phyloP scores from a whole-genome alignment of 2,329 filamentous ascomycete genomes.

The Tolypocladium tropicale region DNA sequence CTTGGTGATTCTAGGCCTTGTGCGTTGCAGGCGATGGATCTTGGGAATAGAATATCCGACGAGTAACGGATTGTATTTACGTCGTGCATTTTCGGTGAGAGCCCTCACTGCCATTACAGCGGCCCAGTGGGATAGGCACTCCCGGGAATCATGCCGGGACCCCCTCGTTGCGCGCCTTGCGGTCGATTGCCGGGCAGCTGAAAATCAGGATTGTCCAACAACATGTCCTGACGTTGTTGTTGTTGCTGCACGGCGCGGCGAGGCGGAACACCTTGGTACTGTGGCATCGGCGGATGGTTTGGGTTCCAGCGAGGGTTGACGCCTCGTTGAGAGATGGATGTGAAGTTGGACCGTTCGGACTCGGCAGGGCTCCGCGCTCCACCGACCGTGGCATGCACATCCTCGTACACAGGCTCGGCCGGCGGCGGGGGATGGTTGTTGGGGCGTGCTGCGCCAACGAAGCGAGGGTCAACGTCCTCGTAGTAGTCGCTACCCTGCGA shows the following conservation, averaged over 20 bases:
- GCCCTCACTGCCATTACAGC: neutral
- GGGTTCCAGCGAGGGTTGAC: slow-evolving; percentile 82
- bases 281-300: slow-evolving; percentile 32
- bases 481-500: slow-evolving; percentile 53
- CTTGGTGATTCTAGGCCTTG: neutral
- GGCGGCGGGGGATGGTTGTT: slow-evolving; percentile 15
- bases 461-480: slow-evolving; percentile 87
- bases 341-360: slow-evolving; percentile 78
- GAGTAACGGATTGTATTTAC: slow-evolving; percentile 3
- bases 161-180: slow-evolving; percentile 13
- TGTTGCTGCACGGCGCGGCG: slow-evolving; percentile 40
- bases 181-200: slow-evolving; percentile 46
- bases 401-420: slow-evolving; percentile 45
- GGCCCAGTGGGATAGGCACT: slow-evolving; percentile 37
- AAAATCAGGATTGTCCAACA: slow-evolving; percentile 84
- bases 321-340: slow-evolving; percentile 78
- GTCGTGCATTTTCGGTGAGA: slow-evolving; percentile 7
- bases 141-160: slow-evolving; percentile 38
- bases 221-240: slow-evolving; percentile 58
- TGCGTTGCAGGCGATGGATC: neutral
- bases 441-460: slow-evolving; percentile 39
- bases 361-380: slow-evolving; percentile 60
- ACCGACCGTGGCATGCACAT: slow-evolving; percentile 39
- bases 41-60: neutral
- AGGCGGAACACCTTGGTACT: slow-evolving; percentile 30